Evolutionary conservation across 441 rosid species (phyloP).

Genomic region (Jatropha multifida): DNA sequence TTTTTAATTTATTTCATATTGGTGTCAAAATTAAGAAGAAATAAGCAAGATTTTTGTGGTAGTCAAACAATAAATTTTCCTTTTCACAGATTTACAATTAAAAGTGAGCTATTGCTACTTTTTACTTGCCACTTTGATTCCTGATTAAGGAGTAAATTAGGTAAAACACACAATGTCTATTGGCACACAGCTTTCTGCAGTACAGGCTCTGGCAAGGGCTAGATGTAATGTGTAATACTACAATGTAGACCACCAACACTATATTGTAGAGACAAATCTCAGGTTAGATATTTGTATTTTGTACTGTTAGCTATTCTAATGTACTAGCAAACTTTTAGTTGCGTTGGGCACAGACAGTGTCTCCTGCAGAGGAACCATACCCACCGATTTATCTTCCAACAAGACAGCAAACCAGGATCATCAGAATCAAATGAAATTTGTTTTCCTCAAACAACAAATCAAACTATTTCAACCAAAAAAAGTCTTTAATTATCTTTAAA

Average conservation of each 20-base stretch:
- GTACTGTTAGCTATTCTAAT: not conserved
- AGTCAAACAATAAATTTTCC: not conserved
- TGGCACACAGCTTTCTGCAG: not conserved
- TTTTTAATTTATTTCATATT: not conserved
- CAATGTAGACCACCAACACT: no score
- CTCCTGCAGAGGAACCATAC: not conserved
- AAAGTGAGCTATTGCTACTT: not conserved
- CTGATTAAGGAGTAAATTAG: not conserved
- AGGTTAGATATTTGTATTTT: not conserved
- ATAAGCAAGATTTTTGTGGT: not conserved
- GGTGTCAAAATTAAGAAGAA: not conserved
- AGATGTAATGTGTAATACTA: not conserved
- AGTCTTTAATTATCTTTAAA: no score
- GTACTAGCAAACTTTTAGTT: conserved; percentile 3
- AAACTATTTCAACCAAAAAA: no score
- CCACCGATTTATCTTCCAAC: not conserved
- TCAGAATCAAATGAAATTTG: not conserved
- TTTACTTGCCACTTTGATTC: not conserved
- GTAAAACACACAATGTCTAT: not conserved
- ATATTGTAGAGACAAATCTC: not conserved
- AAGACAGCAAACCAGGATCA: not conserved
- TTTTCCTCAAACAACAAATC: no score
- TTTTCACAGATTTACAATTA: not conserved
- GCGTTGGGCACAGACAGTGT: not conserved
- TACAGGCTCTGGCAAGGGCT: not conserved